Base-by-base conservation (phyloP, 2,329 filamentous ascomycete genomes). In the Fusarium siculi region DNA sequence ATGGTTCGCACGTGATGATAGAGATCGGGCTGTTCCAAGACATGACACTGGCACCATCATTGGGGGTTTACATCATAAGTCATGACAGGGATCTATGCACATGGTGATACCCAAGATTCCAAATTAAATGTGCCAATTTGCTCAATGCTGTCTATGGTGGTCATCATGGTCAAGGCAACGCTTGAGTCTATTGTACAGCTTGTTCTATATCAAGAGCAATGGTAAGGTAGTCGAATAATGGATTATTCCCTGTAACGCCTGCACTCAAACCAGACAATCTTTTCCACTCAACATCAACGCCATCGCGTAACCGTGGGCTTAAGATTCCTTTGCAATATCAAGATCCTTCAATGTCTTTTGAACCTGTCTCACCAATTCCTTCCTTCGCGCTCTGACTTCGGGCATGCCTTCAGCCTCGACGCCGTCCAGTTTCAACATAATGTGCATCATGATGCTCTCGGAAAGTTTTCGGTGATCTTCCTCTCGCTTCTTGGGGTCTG, bases 381-480 rank as follows among this genome's bases (percentile, higher is more conserved):
- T 95, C 78, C 93, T 85, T 79, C 85, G 88, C 18, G 86, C 82
- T 70, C 93, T 86, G 32, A 92, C 90, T 18, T 91, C 90, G 15
- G 84, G 80, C 73, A 93, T 89, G 9, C 92, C 93, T 53, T 92
- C 91, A 0, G 91, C 91, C 74, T 96, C 93, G 6, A 96, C 89
- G 28, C 88, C 91, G 79, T 96, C 93, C 43, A 94, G 81, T 83
- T 95, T 96, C 72, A 96, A 82, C 42, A 96, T 78, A 5, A 95
- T 89, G 75, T 95, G 92, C 70, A 92, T 90, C 85, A 96, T 85
- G 43, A 95, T 88, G 9, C 91, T 93, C 84, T 96, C 93, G 8
- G 90, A 91, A 23, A 96, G 81, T 79, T 89, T 91, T 79, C 92
- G 91, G 80, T 96, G 92, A 78, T 95, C 92, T 39, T 94, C 93